These are phyloP conservation scores for Tricharina praecox DNA, from an alignment of 495 filamentous ascomycete species.

Conservation along the genomic window DNA sequence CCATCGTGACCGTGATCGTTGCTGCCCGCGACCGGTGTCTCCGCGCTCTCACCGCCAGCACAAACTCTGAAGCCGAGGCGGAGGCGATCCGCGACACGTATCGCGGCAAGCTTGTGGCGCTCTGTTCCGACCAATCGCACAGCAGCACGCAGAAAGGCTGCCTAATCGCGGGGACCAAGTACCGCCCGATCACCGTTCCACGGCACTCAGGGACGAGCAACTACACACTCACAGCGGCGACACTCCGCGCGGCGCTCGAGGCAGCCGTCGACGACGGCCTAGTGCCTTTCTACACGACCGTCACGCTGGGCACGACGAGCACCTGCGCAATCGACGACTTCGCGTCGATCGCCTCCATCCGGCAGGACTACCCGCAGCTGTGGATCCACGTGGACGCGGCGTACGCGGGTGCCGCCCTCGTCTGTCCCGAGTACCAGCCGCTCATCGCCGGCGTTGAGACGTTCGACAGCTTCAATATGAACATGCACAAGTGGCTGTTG, in stretches of 20 bases:
- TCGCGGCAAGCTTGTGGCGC: slow-evolving; percentile 56
- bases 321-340: slow-evolving; percentile 79
- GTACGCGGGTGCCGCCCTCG: slow-evolving; percentile 72
- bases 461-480: slow-evolving; percentile 83
- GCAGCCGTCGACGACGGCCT: slow-evolving; percentile 45
- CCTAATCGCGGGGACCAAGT: slow-evolving; percentile 66
- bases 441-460: slow-evolving; percentile 42
- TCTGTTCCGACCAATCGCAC: slow-evolving; percentile 67
- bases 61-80: slow-evolving; percentile 39
- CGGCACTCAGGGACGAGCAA: slow-evolving; percentile 34
- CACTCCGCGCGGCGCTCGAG: slow-evolving; percentile 43
- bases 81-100: slow-evolving; percentile 50
- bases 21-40: slow-evolving; percentile 75
- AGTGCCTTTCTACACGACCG: slow-evolving; percentile 70
- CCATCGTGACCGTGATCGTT: slow-evolving; percentile 71
- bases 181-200: slow-evolving; percentile 45
- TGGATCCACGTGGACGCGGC: slow-evolving; percentile 98
- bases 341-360: slow-evolving; percentile 45
- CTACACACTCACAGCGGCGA: slow-evolving; percentile 52
- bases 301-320: slow-evolving; percentile 74
- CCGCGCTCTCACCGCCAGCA: slow-evolving; percentile 35
- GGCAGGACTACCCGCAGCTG: slow-evolving; percentile 45
- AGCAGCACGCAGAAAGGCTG: slow-evolving; percentile 76
- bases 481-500: slow-evolving; percentile 96
- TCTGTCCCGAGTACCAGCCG: slow-evolving; percentile 64